Base-by-base conservation (phyloP, 2,329 filamentous ascomycete genomes). In the Colletotrichum coccodes region DNA sequence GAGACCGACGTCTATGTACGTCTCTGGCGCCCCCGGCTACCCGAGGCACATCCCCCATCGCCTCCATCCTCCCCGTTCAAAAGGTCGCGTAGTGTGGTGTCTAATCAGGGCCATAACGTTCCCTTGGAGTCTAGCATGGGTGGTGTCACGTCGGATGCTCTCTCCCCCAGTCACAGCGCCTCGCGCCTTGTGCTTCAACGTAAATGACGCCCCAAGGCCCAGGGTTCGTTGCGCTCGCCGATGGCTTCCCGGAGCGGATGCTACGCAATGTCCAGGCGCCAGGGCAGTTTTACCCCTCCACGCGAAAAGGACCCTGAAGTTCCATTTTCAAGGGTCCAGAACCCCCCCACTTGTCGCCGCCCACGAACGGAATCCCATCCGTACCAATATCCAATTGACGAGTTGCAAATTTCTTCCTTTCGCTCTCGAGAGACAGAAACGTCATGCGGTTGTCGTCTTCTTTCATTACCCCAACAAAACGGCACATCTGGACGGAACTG, bases 281-380 rank as follows among this genome's bases (percentile, higher is more conserved):
- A 49, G 44, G 50, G 46, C 52, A 44, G 30, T 53, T 36, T 47
- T 64, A 68, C 65, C 65, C 65, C 65, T 68, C 64, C 65, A 65
- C 60, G 60, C 46, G 16, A 52, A 28, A 49, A 59, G 61, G 65
- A 68, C 65, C 65, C 65, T 68, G 65, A 68, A 68, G 65, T 68
- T 68, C 65, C 65, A 68, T 53, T 65, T 68, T 68, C 65, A 68
- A 68, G 65, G 65, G 65, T 68, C 65, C 53, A 68, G 65, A 34
- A 46, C 26, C 38, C 60, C 60, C 65, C 65, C 65, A 68, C 65
- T 68, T 68, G 53, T 60, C 53, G 54, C 30, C 53, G 54, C 65
- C 26, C 65, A 68, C 65, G 46, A 65, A 59, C 62, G 46, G 47
- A 68, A 60, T 28, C 53, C 60, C 64, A 65, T 68, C 65, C 65